Conservation (phyloP, 176 grass and related monocot species). For the Thalia dealbata region DNA sequence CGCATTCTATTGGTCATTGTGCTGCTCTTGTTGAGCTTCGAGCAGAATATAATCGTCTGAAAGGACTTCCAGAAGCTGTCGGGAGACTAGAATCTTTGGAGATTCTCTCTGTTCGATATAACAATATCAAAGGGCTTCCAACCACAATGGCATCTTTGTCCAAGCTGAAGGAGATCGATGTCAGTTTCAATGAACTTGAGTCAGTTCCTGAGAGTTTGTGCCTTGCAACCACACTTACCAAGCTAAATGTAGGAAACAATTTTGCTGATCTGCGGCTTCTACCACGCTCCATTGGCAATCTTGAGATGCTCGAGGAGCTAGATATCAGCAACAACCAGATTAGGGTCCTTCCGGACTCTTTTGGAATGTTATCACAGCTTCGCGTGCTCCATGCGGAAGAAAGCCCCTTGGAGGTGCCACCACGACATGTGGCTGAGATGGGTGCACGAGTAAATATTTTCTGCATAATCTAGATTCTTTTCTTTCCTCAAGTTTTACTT, state of each 20-base stretch:
- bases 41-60: conserved; percentile 83
- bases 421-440: conserved; percentile 69
- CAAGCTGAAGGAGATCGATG: conserved; percentile 87
- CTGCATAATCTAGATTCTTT: not conserved
- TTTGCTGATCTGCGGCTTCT: conserved; percentile 74
- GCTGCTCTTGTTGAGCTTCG: conserved; percentile 58
- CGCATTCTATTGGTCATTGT: conserved; percentile 89
- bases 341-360: conserved; percentile 78
- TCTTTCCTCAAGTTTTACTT: not conserved
- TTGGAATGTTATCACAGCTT: conserved; percentile 53
- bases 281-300: conserved; percentile 86
- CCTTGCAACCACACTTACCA: conserved; percentile 77
- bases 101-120: conserved; percentile 85
- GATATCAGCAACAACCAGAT: conserved; percentile 99
- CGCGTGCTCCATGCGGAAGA: conserved; percentile 68
- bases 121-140: conserved; percentile 78
- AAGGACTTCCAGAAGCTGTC: conserved; percentile 81
- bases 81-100: conserved; percentile 81
- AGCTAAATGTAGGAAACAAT: conserved; percentile 81
- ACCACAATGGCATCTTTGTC: conserved; percentile 90
- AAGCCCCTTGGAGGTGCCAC: conserved; percentile 90
- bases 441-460: conserved; percentile 61
- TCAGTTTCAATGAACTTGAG: conserved; percentile 92
- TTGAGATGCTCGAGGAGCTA: conserved; percentile 95
- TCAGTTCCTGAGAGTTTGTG: conserved; percentile 85